Evolutionary conservation across 345 rosid genomes (phyloP).

Genomic region (Adansonia digitata): DNA sequence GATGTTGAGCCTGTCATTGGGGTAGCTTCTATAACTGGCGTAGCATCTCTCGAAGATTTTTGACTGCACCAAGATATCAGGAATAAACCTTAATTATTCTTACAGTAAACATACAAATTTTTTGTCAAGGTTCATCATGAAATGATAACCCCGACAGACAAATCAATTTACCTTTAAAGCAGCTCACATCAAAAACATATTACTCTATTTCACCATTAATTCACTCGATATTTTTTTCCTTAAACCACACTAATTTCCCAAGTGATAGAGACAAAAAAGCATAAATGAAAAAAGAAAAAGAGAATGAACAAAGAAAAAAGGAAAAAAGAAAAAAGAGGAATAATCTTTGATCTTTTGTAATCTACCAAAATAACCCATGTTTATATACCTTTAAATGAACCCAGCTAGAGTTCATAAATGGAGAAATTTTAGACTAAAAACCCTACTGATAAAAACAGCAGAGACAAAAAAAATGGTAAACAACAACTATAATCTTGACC

Average conservation of each 20-base stretch:
- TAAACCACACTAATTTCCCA: neutral
- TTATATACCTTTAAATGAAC: neutral
- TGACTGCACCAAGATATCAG: conserved; percentile 43
- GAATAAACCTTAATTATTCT: neutral
- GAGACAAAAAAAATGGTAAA: neutral
- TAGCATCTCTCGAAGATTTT: conserved; percentile 62
- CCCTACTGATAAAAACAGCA: neutral
- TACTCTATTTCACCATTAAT: neutral
- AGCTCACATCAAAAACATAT: neutral
- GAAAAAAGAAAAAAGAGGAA: neutral
- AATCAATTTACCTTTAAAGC: neutral
- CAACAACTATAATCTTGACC: neutral
- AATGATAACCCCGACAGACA: neutral
- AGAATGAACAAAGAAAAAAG: too few relatives aligned
- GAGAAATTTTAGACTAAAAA: neutral
- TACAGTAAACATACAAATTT: neutral
- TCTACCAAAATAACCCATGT: too few relatives aligned
- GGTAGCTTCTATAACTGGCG: conserved; percentile 40
- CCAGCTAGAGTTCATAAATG: neutral
- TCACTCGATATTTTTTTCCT: neutral
- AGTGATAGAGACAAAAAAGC: neutral
- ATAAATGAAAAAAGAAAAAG: too few relatives aligned
- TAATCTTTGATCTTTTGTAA: neutral
- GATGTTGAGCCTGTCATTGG: conserved; percentile 23
- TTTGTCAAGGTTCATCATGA: neutral